Conservation (phyloP, 164 flowering plant genomes). For the Nymphaea colorata region DNA sequence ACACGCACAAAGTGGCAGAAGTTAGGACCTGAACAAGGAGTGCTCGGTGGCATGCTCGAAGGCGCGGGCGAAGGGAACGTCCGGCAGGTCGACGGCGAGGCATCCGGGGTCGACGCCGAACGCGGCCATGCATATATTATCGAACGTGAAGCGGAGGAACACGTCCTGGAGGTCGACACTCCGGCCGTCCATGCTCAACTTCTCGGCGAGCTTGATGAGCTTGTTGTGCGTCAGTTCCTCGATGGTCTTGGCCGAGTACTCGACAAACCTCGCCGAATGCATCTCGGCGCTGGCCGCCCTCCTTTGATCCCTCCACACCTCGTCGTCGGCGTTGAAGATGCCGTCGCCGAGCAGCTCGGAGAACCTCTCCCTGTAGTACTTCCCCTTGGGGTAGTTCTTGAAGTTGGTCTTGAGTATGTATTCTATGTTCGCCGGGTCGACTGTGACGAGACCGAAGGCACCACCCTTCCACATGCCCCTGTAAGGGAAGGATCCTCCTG, state of each 20-base stretch:
- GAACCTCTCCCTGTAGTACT: constrained; percentile 43
- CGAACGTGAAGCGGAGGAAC: constrained; percentile 59
- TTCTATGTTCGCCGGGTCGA: constrained; percentile 49
- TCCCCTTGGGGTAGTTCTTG: constrained; percentile 73
- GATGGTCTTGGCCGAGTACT: constrained; percentile 25
- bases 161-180: constrained; percentile 48
- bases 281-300: constrained; percentile 40
- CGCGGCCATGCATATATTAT: constrained; percentile 48
- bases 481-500: constrained; percentile 36
- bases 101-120: constrained; percentile 59
- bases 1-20: too few species aligned
- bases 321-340: constrained; percentile 65
- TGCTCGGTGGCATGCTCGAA: constrained; percentile 57
- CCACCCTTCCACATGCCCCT: constrained; percentile 42
- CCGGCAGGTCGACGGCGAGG: constrained; percentile 30
- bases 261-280: constrained; percentile 37
- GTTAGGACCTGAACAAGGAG: constrained; percentile 11
- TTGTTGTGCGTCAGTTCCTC: constrained; percentile 31
- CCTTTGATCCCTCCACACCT: constrained; percentile 50
- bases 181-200: constrained; percentile 11
- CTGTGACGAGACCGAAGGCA: constrained; percentile 37
- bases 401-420: constrained; percentile 65
- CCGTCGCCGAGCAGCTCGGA: constrained; percentile 62
- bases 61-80: constrained; percentile 50
- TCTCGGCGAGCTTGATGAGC: constrained; percentile 30